Base-by-base conservation (phyloP, 192 early-diverging fungal species). In the Coemansia sp. region DNA sequence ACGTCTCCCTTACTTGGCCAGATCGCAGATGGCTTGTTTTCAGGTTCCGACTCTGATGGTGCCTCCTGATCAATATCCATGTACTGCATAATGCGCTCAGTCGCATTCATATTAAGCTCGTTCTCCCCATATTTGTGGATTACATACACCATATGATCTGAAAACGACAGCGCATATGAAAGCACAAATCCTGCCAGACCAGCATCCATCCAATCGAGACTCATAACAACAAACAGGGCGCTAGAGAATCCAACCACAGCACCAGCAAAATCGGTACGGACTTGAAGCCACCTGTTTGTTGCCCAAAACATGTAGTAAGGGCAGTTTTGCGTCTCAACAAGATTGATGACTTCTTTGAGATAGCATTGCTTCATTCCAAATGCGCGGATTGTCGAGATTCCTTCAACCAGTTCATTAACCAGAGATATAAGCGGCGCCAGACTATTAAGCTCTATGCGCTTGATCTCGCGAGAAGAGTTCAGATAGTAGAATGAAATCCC, bases 41-140 rank as follows among this genome's bases (percentile, higher is more conserved):
- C 56, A 15, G 36, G 56, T 41, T 84, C 72, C 6, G 69, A 66
- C 21, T 83, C 72, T 68, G 88, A 82, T 21, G 90, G 75, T 0
- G 87, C 78, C 63, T 96, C 94, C 61, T 93, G 86, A 18, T 91
- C 91, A 65, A 94, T 80, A 8, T 83, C 61, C 58, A 89, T 65
- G 66, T 94, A 95, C 68, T 95, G 93, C 4, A 77, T 59, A 12
- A 94, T 81, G 62, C 94, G 88, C 71, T 95, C 94, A 41, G 93
- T 85, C 6, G 88, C 74, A 62, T 92, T 94, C 85, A 94, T 73
- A 51, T 84, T 83, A 87, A 92, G 89, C 76, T 95, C 93, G 76
- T 92, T 89, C 49, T 84, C 61, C 21, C 86, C 80, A 62, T 89
- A 90, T 47, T 68, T 80, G 32, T 92, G 87, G 52, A 94, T 79